Evolutionary conservation across 495 filamentous ascomycete species (phyloP).

Genomic region (Annulohypoxylon moriforme): DNA sequence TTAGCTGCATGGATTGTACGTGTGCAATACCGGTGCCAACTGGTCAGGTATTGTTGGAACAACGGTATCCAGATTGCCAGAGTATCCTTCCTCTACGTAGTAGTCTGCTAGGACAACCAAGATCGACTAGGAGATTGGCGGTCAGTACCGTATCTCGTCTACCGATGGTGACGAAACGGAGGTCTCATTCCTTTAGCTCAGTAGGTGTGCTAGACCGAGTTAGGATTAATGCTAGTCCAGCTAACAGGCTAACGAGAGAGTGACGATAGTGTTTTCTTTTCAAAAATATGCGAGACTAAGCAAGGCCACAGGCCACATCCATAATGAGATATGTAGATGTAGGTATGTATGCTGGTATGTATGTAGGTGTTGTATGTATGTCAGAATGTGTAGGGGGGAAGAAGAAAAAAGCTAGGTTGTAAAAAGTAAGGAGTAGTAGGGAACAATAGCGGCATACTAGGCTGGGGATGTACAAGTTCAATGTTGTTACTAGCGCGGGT

Average conservation of each 20-base stretch:
- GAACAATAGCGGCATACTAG: constrained; percentile 40
- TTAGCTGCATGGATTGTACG: constrained; percentile 25
- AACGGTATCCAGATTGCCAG: constrained; percentile 12
- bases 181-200: constrained; percentile 35
- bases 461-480: not conserved
- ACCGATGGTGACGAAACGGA: constrained; percentile 42
- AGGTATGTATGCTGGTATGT: not conserved
- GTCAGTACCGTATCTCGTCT: constrained; percentile 39
- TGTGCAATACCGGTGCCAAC: constrained; percentile 40
- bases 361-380: constrained; percentile 17
- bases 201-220: constrained; percentile 34
- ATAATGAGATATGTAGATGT: constrained; percentile 7
- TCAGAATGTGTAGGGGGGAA: constrained; percentile 11
- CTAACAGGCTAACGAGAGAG: constrained; percentile 22
- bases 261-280: constrained; percentile 21
- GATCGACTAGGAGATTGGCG: constrained; percentile 46
- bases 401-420: constrained; percentile 1
- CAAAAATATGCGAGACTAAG: constrained; percentile 5
- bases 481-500: constrained; percentile 35
- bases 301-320: not conserved
- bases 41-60: constrained; percentile 41
- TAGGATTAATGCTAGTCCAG: constrained; percentile 33
- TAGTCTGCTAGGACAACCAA: constrained; percentile 36
- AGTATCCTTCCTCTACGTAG: constrained; percentile 17
- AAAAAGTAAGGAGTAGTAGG: constrained; percentile 25